phyloP scores from a whole-genome alignment of 768 basidiomycete species.

The Pleurotus cornucopiae region DNA sequence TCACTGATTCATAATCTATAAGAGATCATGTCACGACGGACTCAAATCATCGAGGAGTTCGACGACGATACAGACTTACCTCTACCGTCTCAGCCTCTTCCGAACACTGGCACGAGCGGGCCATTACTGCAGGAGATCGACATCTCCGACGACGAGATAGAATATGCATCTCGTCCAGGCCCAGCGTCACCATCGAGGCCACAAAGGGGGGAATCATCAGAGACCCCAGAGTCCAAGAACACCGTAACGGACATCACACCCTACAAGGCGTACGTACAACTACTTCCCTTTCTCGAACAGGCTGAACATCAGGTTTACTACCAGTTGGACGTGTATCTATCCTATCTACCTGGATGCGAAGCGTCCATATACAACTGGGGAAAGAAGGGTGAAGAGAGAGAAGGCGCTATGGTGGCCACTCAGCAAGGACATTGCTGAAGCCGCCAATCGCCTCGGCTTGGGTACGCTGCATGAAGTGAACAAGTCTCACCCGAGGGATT shows the following conservation, averaged over 20 bases:
- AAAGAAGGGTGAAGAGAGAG: conserved; percentile 73
- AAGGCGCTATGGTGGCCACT: conserved; percentile 94
- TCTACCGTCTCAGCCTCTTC: conserved; percentile 62
- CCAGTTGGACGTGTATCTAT: conserved; percentile 93
- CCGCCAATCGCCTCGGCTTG: conserved; percentile 71
- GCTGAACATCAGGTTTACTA: conserved; percentile 7
- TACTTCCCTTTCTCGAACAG: conserved; percentile 1
- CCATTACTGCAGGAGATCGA: conserved; percentile 75
- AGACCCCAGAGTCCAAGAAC: conserved; percentile 21
- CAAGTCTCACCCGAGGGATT: conserved; percentile 92
- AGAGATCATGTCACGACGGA: conserved; percentile 59
- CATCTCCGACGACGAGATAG: conserved; percentile 49
- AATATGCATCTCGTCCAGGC: conserved; percentile 38
- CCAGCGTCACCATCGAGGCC: conserved; percentile 50
- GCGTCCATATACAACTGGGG: conserved; percentile 77
- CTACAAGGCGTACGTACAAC: conserved; percentile 66
- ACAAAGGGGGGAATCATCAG: conserved; percentile 20
- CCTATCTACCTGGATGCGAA: conserved; percentile 98
- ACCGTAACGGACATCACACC: conserved; percentile 72
- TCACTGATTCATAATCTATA: conserved; percentile 7
- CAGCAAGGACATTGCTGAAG: conserved; percentile 88
- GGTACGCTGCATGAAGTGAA: conserved; percentile 83
- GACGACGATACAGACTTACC: conserved; percentile 95
- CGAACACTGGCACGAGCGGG: conserved; percentile 63
- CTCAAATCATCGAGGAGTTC: conserved; percentile 74